A percentile compares a stretch with the other conserved stretches of the same genome.
phyloP scores from a whole-genome alignment of 495 filamentous ascomycete species.

The Amorphotheca resinae region DNA sequence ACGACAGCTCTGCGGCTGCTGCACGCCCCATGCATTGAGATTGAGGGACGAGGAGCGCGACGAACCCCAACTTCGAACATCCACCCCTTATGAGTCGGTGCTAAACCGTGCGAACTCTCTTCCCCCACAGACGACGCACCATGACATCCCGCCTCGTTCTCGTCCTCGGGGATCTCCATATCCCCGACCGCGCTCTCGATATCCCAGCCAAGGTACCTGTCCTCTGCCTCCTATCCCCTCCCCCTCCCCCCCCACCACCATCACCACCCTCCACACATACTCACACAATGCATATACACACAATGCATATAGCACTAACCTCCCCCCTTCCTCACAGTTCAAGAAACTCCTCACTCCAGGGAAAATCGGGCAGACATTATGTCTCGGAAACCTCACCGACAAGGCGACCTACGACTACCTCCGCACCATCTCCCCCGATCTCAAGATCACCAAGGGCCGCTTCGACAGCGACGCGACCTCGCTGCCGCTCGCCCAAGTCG shows the following conservation, averaged over 20 bases:
- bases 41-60: too few relatives aligned
- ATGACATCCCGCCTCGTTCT: constrained; percentile 80
- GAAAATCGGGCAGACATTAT: constrained; percentile 95
- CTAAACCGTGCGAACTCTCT: too few relatives aligned
- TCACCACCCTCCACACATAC: too few relatives aligned
- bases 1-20: too few relatives aligned
- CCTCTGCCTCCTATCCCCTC: constrained; percentile 5
- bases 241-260: constrained; percentile 8
- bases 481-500: constrained; percentile 82
- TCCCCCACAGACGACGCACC: too few relatives aligned
- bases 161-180: constrained; percentile 93
- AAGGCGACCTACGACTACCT: constrained; percentile 92
- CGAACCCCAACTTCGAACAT: too few relatives aligned
- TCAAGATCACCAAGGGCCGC: constrained; percentile 81
- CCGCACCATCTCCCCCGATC: constrained; percentile 77
- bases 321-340: constrained; percentile 53
- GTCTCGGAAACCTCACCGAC: constrained; percentile 93
- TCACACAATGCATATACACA: too few relatives aligned
- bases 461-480: constrained; percentile 89
- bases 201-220: constrained; percentile 79
- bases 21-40: too few relatives aligned
- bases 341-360: constrained; percentile 95
- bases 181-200: constrained; percentile 83
- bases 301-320: too few relatives aligned
- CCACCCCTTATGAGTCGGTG: too few relatives aligned